phyloP scores from a whole-genome alignment of 495 filamentous ascomycete genomes.

The Entonaema liquescens region DNA sequence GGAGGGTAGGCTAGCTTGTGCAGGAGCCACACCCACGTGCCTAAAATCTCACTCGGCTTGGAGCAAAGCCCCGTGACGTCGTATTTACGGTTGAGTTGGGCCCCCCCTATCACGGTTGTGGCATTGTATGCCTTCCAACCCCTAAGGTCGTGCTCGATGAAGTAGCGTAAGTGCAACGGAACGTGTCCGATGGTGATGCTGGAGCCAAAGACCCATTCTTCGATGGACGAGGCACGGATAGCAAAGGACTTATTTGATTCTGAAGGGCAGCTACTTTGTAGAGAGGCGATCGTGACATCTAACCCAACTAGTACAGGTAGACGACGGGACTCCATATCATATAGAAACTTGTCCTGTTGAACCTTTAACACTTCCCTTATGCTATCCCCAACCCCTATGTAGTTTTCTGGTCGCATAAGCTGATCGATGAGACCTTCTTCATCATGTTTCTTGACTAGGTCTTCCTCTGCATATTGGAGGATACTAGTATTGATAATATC shows the following conservation, averaged over 20 bases:
- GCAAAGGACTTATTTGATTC: neutral
- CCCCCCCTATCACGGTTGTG: neutral
- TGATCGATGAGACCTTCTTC: neutral
- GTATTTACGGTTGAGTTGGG: neutral
- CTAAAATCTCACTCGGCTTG: neutral
- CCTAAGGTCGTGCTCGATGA: neutral
- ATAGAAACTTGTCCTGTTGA: neutral
- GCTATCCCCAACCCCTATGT: no score
- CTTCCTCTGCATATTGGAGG: neutral
- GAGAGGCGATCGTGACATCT: neutral
- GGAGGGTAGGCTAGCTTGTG: neutral
- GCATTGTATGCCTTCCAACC: neutral
- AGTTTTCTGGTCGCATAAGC: neutral
- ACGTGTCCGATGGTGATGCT: neutral
- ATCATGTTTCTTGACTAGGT: neutral
- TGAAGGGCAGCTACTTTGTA: no score
- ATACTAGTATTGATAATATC: neutral
- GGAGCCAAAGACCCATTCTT: constrained; percentile 10
- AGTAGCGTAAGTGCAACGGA: neutral
- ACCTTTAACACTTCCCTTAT: neutral
- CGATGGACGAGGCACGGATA: neutral
- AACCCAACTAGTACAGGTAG: neutral
- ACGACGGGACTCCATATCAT: neutral
- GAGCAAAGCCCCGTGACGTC: neutral
- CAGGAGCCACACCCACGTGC: neutral